Conservation (phyloP, 139 green algal genomes). For the Chlorella sp. region DNA sequence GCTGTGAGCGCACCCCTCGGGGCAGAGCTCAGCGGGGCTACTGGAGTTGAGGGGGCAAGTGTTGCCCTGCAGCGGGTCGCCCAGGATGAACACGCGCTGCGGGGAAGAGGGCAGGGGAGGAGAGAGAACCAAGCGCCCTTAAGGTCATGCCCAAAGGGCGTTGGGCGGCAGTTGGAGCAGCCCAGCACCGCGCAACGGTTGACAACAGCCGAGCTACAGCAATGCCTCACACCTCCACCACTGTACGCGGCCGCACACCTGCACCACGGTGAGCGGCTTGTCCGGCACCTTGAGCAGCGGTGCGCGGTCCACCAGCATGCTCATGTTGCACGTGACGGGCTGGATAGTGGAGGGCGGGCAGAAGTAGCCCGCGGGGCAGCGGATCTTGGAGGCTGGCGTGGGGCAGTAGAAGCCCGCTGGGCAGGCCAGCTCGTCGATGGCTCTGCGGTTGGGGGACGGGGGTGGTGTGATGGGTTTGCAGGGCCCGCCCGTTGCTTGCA, state of each 20-base stretch:
- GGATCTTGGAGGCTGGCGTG: conserved; percentile 6
- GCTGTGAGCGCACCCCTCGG: conserved; percentile 18
- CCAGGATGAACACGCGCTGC: conserved; percentile 44
- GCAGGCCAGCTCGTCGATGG: conserved; percentile 37
- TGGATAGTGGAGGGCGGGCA: conserved; percentile 44
- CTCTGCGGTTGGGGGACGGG: conserved; percentile 31
- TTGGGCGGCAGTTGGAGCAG: too few species aligned
- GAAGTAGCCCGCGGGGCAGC: conserved; percentile 52
- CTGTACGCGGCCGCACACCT: not conserved
- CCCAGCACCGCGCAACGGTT: too few species aligned
- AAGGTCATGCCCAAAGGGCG: too few species aligned
- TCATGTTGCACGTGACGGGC: conserved; percentile 50
- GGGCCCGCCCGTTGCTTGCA: too few species aligned
- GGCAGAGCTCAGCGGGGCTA: conserved; percentile 22
- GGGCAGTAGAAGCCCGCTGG: conserved; percentile 55
- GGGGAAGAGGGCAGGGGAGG: too few species aligned
- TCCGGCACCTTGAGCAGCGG: too few species aligned
- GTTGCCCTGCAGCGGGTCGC: conserved; percentile 52
- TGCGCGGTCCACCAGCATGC: not conserved
- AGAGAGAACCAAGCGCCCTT: too few species aligned
- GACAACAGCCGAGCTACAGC: too few species aligned
- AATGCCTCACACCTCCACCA: too few species aligned
- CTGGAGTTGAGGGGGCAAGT: conserved; percentile 49
- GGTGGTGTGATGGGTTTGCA: too few species aligned
- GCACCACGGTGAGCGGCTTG: not conserved